Conservation (phyloP, 2,329 filamentous ascomycete species). For the Grosmannia huntii region DNA sequence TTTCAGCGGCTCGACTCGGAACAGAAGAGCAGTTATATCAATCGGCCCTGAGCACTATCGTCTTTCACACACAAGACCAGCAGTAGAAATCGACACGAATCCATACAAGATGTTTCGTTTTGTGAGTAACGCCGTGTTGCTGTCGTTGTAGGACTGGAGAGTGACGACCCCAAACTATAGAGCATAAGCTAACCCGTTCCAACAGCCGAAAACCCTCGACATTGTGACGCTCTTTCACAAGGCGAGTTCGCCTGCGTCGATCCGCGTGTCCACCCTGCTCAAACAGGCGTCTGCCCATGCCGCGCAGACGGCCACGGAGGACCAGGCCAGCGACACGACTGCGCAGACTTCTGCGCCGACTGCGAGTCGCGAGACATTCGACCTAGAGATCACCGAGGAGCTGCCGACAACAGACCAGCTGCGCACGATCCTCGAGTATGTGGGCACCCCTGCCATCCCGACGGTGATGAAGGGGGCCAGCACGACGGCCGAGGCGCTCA, state of each 20-base stretch:
- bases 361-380: constrained; percentile 54
- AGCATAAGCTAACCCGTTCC: not conserved
- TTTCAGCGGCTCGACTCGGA: not conserved
- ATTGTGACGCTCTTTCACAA: constrained; percentile 95
- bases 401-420: constrained; percentile 46
- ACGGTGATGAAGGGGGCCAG: constrained; percentile 60
- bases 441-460: constrained; percentile 48
- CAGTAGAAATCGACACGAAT: too few species aligned
- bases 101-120: not conserved
- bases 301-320: constrained; percentile 52
- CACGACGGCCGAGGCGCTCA: constrained; percentile 64
- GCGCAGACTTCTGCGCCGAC: constrained; percentile 11
- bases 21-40: not conserved
- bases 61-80: not conserved
- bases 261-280: constrained; percentile 60
- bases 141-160: not conserved
- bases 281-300: constrained; percentile 68
- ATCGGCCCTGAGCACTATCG: not conserved
- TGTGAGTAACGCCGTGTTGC: not conserved
- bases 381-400: constrained; percentile 43
- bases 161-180: not conserved
- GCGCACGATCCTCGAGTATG: constrained; percentile 26
- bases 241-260: constrained; percentile 58
- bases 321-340: constrained; percentile 57
- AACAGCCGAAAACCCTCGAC: constrained; percentile 69